phyloP scores from a whole-genome alignment of 768 basidiomycete genomes.

The Boletus rubroflammeus region DNA sequence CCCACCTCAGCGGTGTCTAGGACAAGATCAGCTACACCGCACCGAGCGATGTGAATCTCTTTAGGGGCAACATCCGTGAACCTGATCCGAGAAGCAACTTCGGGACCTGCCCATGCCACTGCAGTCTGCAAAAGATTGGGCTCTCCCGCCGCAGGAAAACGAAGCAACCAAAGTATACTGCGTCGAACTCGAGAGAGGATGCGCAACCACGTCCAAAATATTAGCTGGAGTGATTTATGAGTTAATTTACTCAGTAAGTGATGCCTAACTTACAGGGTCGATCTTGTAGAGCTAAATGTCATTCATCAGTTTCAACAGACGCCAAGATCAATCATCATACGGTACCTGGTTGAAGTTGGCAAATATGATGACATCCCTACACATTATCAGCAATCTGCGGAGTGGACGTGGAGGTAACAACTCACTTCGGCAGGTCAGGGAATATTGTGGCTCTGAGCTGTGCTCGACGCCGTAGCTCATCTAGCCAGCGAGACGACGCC shows the following conservation, averaged over 20 bases:
- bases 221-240: slow-evolving; percentile 25
- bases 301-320: slow-evolving; percentile 5
- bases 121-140: slow-evolving; percentile 42
- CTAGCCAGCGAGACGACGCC: slow-evolving; percentile 32
- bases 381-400: not conserved
- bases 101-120: slow-evolving; percentile 41
- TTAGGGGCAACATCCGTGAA: slow-evolving; percentile 50
- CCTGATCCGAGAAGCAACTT: slow-evolving; percentile 42
- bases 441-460: slow-evolving; percentile 39
- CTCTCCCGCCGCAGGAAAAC: slow-evolving; percentile 48
- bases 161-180: slow-evolving; percentile 52
- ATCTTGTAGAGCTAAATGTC: slow-evolving; percentile 43
- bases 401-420: not conserved
- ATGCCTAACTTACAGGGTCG: slow-evolving; percentile 32
- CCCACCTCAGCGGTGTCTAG: slow-evolving; percentile 51
- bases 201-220: slow-evolving; percentile 48
- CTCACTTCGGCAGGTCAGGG: slow-evolving; percentile 42
- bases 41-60: slow-evolving; percentile 43
- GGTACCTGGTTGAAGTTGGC: slow-evolving; percentile 52
- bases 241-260: not conserved
- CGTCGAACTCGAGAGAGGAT: slow-evolving; percentile 42
- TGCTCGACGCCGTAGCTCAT: slow-evolving; percentile 38
- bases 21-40: slow-evolving; percentile 46
- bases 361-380: slow-evolving; percentile 44
- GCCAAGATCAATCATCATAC: slow-evolving; percentile 2